Base-by-base conservation (phyloP, 768 basidiomycete genomes). In the Trametes meyenii region DNA sequence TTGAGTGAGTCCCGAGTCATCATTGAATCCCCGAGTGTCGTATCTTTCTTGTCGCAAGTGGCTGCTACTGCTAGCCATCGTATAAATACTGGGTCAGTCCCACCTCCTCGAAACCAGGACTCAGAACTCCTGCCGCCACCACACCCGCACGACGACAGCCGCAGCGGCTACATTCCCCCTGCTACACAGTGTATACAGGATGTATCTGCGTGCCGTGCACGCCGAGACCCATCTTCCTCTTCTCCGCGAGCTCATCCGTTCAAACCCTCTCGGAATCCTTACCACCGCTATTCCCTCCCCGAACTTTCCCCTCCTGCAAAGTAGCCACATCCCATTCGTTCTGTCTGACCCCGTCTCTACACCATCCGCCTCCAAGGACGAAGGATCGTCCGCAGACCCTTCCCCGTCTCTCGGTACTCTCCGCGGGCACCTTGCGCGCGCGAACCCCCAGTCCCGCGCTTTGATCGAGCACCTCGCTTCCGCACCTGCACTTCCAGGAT, bases 191-290 rank as follows among this genome's bases (percentile, higher is more conserved):
- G 26, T 12, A 17, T 23, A 49, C 10, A 36, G 4, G 60, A 78
- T 79, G 77, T 76, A 79, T 64, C 70, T 79, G 29, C 75, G 75
- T 3, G 64, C 72, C 1, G 73, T 73, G 5, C 76, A 79, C 69
- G 72, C 74, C 23, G 77, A 77, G 52, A 69, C 68, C 54, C 67
- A 74, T 66, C 44, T 72, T n/a, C 64, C 71, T 2, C 69, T 68
- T 2, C 70, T 78, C 0, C 72, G 70, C 38, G 55, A 38, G 1
- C 75, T 78, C 62, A 72, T 78, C 51, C 71, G 71, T 17, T 49
- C 65, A 10, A 70, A 75, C 58, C 77, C 75, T 3, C 70, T 78
- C 0, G 77, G 77, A 0, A 64, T 76, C 17, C 61, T 79, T 58
- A 77, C 76, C 36, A 78, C 76, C 10, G 71, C 74, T 4, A 70